Evolutionary conservation across 768 basidiomycete genomes (phyloP).

Genomic region (Chalciporus chontae): DNA sequence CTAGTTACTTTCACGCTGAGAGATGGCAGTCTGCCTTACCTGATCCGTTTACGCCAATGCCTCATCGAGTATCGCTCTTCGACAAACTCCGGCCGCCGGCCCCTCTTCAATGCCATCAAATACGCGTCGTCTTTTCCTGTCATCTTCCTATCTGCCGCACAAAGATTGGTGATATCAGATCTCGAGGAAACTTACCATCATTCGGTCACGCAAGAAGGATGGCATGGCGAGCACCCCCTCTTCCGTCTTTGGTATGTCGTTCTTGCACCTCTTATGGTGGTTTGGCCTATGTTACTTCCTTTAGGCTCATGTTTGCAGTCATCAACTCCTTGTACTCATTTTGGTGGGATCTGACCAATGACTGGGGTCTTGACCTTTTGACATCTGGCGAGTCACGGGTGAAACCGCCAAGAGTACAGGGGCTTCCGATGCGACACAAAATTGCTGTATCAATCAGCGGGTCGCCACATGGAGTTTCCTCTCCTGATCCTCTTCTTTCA

Average conservation of each 20-base stretch:
- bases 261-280: neutral
- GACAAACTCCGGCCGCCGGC: constrained; percentile 61
- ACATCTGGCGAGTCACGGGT: constrained; percentile 31
- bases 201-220: constrained; percentile 41
- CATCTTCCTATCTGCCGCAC: constrained; percentile 90
- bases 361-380: constrained; percentile 90
- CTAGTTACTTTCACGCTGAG: constrained; percentile 3
- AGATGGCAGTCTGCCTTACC: constrained; percentile 67
- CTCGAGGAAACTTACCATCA: constrained; percentile 47
- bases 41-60: constrained; percentile 93
- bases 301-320: constrained; percentile 80
- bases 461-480: constrained; percentile 8
- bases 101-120: constrained; percentile 89
- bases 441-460: constrained; percentile 19
- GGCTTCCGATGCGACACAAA: constrained; percentile 47
- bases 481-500: constrained; percentile 12
- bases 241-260: constrained; percentile 78
- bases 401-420: constrained; percentile 41
- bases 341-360: constrained; percentile 99
- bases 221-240: constrained; percentile 74
- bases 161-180: constrained; percentile 67
- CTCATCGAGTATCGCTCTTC: constrained; percentile 73
- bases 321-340: constrained; percentile 94
- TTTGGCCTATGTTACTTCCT: constrained; percentile 3
- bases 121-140: constrained; percentile 97